Evolutionary conservation across 257 asterid genomes (phyloP).

Genomic region (Eucommia ulmoides): DNA sequence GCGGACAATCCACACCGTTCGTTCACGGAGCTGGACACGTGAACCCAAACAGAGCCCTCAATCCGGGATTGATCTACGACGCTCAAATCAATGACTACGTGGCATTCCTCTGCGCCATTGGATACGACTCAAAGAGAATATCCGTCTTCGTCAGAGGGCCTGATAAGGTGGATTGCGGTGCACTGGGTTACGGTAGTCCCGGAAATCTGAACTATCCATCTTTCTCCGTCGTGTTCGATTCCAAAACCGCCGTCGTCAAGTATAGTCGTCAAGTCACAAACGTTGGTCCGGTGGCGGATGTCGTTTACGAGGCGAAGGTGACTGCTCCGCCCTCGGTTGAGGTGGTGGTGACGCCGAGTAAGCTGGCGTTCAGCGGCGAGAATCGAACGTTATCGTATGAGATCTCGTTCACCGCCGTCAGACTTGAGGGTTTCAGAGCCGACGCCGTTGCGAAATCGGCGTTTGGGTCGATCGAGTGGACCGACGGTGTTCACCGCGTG

Average conservation of each 20-base stretch:
- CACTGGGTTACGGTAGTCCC: constrained; percentile 30
- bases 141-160: constrained; percentile 31
- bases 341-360: constrained; percentile 57
- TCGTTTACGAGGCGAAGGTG: constrained; percentile 54
- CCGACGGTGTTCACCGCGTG: constrained; percentile 55
- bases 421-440: constrained; percentile 11
- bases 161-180: constrained; percentile 39
- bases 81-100: constrained; percentile 34
- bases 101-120: constrained; percentile 64
- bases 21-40: constrained; percentile 85
- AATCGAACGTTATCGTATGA: constrained; percentile 45
- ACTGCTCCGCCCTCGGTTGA: constrained; percentile 56
- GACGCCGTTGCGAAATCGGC: constrained; percentile 24
- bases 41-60: constrained; percentile 62
- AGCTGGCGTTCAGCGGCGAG: constrained; percentile 39
- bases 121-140: constrained; percentile 32
- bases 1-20: constrained; percentile 39
- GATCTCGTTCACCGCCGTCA: constrained; percentile 36
- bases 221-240: constrained; percentile 50
- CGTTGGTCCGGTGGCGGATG: constrained; percentile 37
- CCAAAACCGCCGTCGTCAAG: constrained; percentile 26
- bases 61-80: constrained; percentile 83
- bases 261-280: constrained; percentile 62
- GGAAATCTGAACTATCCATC: constrained; percentile 89
- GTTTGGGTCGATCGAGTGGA: constrained; percentile 80